A percentile compares a stretch with the other conserved stretches of the same genome.
phyloP scores from a whole-genome alignment of 2,329 filamentous ascomycete species.

The Volutella citrinella region DNA sequence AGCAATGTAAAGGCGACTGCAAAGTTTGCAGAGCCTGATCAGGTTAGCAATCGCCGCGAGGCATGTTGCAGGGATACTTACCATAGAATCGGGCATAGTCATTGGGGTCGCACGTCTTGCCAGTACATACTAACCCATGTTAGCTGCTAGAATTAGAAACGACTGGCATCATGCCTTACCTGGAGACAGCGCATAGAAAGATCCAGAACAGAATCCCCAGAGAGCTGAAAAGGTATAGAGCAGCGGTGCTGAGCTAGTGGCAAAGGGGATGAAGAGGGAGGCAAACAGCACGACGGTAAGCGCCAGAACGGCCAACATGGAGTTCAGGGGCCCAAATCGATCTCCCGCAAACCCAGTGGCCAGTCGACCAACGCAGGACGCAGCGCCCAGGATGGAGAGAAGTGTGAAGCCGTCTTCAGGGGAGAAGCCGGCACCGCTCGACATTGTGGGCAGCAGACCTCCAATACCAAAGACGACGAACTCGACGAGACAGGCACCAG shows the following conservation, averaged over 20 bases:
- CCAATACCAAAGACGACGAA: conserved; percentile 44
- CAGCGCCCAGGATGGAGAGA: conserved; percentile 40
- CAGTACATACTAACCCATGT: conserved; percentile 34
- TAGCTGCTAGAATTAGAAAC: neutral
- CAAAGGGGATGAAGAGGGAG: conserved; percentile 40
- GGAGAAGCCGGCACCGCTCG: conserved; percentile 26
- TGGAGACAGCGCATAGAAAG: conserved; percentile 38
- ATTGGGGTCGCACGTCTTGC: conserved; percentile 39
- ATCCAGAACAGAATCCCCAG: conserved; percentile 45
- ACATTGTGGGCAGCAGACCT: conserved; percentile 43
- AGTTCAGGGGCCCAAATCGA: conserved; percentile 40
- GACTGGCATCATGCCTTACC: conserved; percentile 5
- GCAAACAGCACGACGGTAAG: conserved; percentile 37
- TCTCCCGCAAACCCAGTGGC: conserved; percentile 39
- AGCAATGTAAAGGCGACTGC: conserved; percentile 41
- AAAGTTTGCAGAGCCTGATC: conserved; percentile 40
- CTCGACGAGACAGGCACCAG: conserved; percentile 41
- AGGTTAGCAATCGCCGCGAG: conserved; percentile 18
- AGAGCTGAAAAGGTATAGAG: conserved; percentile 41
- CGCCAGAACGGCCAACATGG: conserved; percentile 11
- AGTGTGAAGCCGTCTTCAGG: conserved; percentile 37
- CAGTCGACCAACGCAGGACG: conserved; percentile 38
- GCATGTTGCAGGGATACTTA: neutral
- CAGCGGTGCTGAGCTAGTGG: conserved; percentile 31
- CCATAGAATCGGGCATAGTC: conserved; percentile 42